Conservation (phyloP, 306 rosid genomes). For the Vicia faba region DNA sequence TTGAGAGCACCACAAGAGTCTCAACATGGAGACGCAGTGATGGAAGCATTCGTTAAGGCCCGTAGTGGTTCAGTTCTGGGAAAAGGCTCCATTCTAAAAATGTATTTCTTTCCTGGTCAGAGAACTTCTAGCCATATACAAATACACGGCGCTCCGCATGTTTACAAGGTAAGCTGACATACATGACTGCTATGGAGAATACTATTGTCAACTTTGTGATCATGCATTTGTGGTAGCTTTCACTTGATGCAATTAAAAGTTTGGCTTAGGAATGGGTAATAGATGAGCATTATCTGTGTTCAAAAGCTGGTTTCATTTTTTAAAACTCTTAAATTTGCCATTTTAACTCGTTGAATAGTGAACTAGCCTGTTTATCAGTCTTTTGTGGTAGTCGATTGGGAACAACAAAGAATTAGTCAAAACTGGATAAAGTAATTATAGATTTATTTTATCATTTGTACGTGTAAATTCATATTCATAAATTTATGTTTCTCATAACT, state of each 20-base stretch:
- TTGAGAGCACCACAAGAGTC: slow-evolving; percentile 82
- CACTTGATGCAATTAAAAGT: background rate
- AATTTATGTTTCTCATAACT: slow-evolving; percentile 1
- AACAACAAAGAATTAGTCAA: too few species aligned
- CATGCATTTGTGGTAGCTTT: slow-evolving; percentile 31
- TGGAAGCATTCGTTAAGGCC: slow-evolving; percentile 77
- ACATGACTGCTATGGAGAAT: slow-evolving; percentile 33
- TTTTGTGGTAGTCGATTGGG: background rate
- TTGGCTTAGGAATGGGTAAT: background rate
- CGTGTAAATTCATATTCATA: background rate
- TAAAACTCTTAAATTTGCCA: background rate
- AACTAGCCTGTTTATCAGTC: background rate
- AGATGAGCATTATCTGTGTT: background rate
- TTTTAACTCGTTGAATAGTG: background rate
- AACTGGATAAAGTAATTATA: background rate
- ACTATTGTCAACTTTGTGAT: slow-evolving; percentile 43
- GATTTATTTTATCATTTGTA: background rate
- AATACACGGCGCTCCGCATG: slow-evolving; percentile 79
- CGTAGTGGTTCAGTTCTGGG: slow-evolving; percentile 86
- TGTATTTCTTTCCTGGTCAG: slow-evolving; percentile 95
- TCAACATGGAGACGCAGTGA: slow-evolving; percentile 87
- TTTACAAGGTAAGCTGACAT: slow-evolving; percentile 67
- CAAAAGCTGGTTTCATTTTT: background rate
- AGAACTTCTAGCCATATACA: slow-evolving; percentile 81
- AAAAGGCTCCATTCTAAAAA: slow-evolving; percentile 84